Evolutionary conservation across 148 eudicot species (phyloP).

Genomic region (Talinum fruticosum): DNA sequence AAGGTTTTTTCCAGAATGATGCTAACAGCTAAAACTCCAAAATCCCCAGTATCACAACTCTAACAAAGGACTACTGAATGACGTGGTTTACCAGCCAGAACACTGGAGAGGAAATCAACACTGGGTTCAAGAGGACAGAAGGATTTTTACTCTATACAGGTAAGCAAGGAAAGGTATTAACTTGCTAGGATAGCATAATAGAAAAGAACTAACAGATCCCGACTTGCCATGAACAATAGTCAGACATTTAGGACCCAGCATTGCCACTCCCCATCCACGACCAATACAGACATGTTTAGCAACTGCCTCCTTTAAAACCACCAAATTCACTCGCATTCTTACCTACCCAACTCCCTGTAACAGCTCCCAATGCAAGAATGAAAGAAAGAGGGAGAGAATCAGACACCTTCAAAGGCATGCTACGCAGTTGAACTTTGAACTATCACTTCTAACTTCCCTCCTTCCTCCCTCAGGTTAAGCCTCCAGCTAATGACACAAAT

Average conservation of each 20-base stretch:
- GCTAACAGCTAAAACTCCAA: neutral
- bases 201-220: neutral
- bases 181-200: neutral
- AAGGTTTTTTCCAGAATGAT: neutral
- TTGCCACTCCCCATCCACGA: slow-evolving; percentile 1
- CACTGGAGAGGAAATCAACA: neutral
- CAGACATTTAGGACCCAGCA: neutral
- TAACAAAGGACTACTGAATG: neutral
- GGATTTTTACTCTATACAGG: neutral
- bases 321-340: neutral
- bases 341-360: neutral
- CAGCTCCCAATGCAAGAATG: neutral
- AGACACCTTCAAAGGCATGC: neutral
- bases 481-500: neutral
- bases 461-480: neutral
- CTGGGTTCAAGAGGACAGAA: neutral
- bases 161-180: slow-evolving; percentile 3
- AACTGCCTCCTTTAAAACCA: neutral
- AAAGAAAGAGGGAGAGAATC: no score
- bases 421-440: neutral
- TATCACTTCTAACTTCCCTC: neutral
- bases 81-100: neutral
- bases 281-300: neutral
- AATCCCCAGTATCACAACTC: neutral
- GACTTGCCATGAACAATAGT: neutral